These are phyloP conservation scores for Epithemia pelagica DNA, from an alignment of 108 stramenopile species.

Conservation along the genomic window DNA sequence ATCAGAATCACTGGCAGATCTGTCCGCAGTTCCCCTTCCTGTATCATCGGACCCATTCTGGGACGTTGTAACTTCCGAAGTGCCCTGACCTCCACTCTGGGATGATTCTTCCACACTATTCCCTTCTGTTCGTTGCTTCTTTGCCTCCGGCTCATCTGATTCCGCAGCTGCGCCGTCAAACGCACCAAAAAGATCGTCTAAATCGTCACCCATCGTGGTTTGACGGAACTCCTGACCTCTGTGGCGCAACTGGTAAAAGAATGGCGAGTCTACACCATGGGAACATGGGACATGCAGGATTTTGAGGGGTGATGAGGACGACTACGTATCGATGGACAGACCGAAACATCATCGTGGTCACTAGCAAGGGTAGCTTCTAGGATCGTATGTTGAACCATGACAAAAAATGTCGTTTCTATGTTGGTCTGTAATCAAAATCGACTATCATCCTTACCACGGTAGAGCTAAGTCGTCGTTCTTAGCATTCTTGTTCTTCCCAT, in stretches of 20 bases:
- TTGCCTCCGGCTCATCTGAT: not conserved
- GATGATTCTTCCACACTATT: not conserved
- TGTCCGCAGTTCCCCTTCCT: constrained; percentile 1
- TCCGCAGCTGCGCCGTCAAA: constrained; percentile 51
- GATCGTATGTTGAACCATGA: too few species aligned
- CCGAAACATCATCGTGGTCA: too few species aligned
- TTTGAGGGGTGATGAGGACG: too few species aligned
- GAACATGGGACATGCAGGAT: too few species aligned
- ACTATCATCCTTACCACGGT: constrained; percentile 11
- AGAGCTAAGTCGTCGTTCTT: constrained; percentile 13
- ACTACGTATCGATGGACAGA: too few species aligned
- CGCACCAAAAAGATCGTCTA: constrained; percentile 82
- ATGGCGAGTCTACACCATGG: too few species aligned
- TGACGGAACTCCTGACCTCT: too few species aligned
- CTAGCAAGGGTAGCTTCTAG: too few species aligned
- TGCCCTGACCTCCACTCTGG: not conserved
- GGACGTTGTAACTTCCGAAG: not conserved
- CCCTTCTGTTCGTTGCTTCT: not conserved
- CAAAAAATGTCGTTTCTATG: too few species aligned
- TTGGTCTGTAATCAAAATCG: too few species aligned
- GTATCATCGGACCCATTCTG: constrained; percentile 2
- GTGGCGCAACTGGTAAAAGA: too few species aligned
- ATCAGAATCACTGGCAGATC: not conserved
- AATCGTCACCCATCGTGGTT: too few species aligned
- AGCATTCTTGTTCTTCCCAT: not conserved